Percentiles rank a stretch among this genome's conserved stretches.
phyloP scores from a whole-genome alignment of 2,329 filamentous ascomycete species.

The Arthrobotrys sphaeroides region DNA sequence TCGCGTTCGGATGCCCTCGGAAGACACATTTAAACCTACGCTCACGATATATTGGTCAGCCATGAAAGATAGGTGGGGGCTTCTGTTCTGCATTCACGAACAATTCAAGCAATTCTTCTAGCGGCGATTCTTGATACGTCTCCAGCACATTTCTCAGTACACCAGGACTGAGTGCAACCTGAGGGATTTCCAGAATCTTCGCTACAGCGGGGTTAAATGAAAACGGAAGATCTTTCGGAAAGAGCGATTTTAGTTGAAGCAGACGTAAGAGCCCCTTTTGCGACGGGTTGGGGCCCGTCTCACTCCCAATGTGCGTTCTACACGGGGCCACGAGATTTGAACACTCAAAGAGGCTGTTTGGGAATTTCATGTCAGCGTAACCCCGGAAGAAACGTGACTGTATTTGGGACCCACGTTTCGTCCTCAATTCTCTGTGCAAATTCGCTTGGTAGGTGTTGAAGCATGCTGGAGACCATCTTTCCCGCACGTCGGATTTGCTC shows the following conservation, averaged over 20 bases:
- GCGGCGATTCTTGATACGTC: constrained; percentile 22
- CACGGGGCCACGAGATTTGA: background rate
- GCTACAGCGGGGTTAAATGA: constrained; percentile 9
- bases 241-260: constrained; percentile 20
- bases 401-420: background rate
- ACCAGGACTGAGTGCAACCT: background rate
- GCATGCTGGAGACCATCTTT: constrained; percentile 2
- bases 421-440: background rate
- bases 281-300: background rate
- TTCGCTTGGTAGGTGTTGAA: constrained; percentile 11
- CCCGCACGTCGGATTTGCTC: constrained; percentile 25
- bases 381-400: background rate
- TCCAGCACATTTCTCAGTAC: background rate
- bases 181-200: background rate
- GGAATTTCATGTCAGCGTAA: background rate
- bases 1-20: constrained; percentile 22
- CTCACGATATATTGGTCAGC: background rate
- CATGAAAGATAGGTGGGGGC: background rate
- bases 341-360: background rate
- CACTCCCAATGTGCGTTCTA: background rate
- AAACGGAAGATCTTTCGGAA: constrained; percentile 25
- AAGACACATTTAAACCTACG: constrained; percentile 17
- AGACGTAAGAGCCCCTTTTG: constrained; percentile 1
- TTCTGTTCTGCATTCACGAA: background rate
- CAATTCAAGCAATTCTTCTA: background rate